Evolutionary conservation across 225 moss, liverwort and hornwort genomes (phyloP).

Genomic region (Sphagnum tenellum): DNA sequence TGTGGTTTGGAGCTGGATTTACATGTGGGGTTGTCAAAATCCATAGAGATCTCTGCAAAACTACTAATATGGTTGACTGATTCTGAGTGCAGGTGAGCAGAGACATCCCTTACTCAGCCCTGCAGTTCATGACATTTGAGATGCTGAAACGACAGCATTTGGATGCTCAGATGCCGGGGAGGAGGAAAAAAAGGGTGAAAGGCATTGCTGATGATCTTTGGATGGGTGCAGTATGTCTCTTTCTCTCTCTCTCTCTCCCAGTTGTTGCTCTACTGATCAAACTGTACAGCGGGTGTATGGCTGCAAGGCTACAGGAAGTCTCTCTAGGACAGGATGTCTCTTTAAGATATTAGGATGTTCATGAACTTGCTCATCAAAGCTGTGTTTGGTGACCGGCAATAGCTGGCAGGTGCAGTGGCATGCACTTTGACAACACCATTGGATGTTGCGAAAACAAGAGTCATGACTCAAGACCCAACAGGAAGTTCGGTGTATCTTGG

Average conservation of each 20-base stretch:
- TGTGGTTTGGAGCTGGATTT: neutral
- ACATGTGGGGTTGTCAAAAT: neutral
- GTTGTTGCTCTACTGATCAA: neutral
- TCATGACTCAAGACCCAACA: conserved; percentile 38
- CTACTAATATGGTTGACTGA: neutral
- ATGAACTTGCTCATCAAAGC: too few species aligned
- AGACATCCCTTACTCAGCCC: conserved; percentile 51
- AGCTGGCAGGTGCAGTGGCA: conserved; percentile 53
- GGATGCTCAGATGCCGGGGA: neutral
- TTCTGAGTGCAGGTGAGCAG: conserved; percentile 19
- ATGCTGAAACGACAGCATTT: conserved; percentile 21
- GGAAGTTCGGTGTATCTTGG: conserved; percentile 21
- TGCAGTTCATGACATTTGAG: conserved; percentile 54
- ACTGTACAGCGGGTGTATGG: neutral
- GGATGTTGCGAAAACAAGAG: conserved; percentile 49
- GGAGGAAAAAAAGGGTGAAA: conserved; percentile 8
- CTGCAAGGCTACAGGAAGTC: too few species aligned
- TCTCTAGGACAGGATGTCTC: too few species aligned
- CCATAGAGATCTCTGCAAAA: neutral
- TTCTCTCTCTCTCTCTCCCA: neutral
- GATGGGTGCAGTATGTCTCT: conserved; percentile 43
- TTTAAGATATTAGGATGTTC: too few species aligned
- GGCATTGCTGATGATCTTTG: conserved; percentile 28
- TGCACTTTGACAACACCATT: conserved; percentile 44
- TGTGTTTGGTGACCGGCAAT: neutral